Base-by-base conservation (phyloP, 495 filamentous ascomycete genomes). In the Sordaria brevicollis region DNA sequence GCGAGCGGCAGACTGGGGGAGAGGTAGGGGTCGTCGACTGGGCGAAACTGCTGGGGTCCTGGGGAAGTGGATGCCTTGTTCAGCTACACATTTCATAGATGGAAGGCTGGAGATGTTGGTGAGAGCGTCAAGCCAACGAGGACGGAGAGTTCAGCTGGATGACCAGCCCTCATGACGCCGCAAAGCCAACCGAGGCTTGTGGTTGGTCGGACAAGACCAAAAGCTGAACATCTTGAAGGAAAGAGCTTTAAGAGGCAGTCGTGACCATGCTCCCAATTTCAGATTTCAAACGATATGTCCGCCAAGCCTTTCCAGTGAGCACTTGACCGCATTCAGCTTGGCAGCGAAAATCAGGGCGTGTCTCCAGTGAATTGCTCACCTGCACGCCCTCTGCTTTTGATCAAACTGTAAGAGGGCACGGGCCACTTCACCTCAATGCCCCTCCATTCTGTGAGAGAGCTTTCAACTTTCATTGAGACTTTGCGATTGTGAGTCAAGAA, bases 161-260 rank as follows among this genome's bases (percentile, higher is more conserved):
- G 49, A 57, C 11, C 25, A 25, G 21, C 7, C 49, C 49, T 57
- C 49, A 57, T 57, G 49, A 57, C 49, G 49, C 49, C 21, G 49
- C 21, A 36, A 36, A 36, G 49, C 15, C 49, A 75, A 73, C 77
- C 75, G 76, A 79, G 77, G 76, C 74, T 73, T 71, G 70, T 77
- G 77, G 77, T 79, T 79, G 76, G 77, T 74, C 74, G 72, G 74
- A 68, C 71, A 71, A 75, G 70, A 43, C 33, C 43, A 49, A 43
- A 41, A 69, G 74, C 73, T 73, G 72, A 70, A 43, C 39, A 4
- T 54, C 10, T 29, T 19, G 3, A 65, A 36, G 33, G 4, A 31
- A 34, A 65, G 68, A n/a, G 68, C 49, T 5, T 29, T 25, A 10
- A 57, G 4, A 25, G 41, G 41, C 41, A 10, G 37, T 39, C 4